Base-by-base conservation (phyloP, 345 rosid species). In the Dimocarpus longan region DNA sequence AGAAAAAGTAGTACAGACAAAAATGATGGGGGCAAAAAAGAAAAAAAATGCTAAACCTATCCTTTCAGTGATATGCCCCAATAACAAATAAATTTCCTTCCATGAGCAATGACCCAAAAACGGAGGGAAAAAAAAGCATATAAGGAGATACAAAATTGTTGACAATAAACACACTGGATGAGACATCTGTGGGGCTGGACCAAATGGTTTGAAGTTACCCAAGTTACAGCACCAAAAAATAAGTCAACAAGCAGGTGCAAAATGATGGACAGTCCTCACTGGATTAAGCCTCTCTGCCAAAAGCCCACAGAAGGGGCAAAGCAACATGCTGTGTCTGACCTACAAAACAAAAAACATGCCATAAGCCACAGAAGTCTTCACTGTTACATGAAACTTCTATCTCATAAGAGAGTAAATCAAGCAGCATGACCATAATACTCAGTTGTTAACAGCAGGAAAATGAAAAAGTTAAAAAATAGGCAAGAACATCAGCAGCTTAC, bases 331-430 rank as follows among this genome's bases (percentile, higher is more conserved):
- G 66, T 65, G 22, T 72, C 24, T 43, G 52, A 76, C 50, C 87
- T 57, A 74, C 28, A 4, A 59, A 68, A 40, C 22, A 4, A 26
- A 37, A 40, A 50, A 56, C 10, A 48, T 62, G 59, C n/a, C 8
- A 26, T 65, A 66, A 76, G 76, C 66, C 71, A 65, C 22, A 56
- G 65, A 67, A 76, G 39, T 66, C 62, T 48, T 54, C 21, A 32
- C 21, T 52, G 72, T 65, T 48, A 18, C 32, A 57, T 8, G 43
- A 56, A 42, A 39, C 10, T 24, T 52, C 46, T 43, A 24, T 15
- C 21, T 24, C 37, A 48, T 57, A 44, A 43, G 70, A 66, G 60
- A 48, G 54, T 69, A 69, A 46, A 73, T n/a, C 62, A 79, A 46
- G 73, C 42, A 73, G 40, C 32, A 73, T 32, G 54, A 44, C 44